These are phyloP conservation scores for Fraxinus americana DNA, from an alignment of 257 asterid genomes.

Conservation along the genomic window DNA sequence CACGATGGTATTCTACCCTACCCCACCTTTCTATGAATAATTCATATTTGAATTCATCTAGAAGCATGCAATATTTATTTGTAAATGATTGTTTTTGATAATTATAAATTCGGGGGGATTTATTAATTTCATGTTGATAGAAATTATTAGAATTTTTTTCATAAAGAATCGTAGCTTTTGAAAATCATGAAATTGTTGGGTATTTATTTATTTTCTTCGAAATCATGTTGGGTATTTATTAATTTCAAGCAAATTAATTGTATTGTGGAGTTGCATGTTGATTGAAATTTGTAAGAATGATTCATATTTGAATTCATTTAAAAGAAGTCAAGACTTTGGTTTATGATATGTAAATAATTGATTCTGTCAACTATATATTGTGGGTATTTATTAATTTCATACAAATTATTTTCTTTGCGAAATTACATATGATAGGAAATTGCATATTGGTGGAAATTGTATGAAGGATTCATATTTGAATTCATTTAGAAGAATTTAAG, in stretches of 20 bases:
- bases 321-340: background rate
- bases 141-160: background rate
- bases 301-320: background rate
- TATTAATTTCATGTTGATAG: background rate
- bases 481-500: no score
- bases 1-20: conserved; percentile 8
- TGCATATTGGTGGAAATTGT: no score
- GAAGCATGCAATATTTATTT: background rate
- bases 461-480: no score
- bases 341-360: no score
- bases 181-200: background rate
- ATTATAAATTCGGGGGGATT: background rate
- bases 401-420: no score
- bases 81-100: background rate
- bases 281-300: background rate
- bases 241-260: no score
- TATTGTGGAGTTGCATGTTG: background rate
- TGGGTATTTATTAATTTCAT: no score
- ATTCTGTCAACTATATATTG: no score
- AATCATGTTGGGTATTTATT: no score
- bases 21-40: background rate
- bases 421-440: no score
- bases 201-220: no score
- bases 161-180: background rate
- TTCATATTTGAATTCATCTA: background rate